Evolutionary conservation across 495 filamentous ascomycete species (phyloP).

Genomic region (Pyrenula aspistea): DNA sequence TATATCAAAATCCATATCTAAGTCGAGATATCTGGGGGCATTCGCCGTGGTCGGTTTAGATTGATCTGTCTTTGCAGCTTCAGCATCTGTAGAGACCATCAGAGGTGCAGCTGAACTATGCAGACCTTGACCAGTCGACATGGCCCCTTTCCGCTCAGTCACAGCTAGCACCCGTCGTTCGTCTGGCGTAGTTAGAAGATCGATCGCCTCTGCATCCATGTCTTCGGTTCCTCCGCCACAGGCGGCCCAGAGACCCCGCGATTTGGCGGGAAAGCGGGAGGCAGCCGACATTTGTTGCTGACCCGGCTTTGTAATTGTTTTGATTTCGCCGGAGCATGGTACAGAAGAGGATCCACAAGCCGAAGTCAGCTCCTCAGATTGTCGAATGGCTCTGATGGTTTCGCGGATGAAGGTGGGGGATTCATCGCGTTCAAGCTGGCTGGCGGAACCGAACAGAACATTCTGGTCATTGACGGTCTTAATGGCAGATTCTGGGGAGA

Average conservation of each 20-base stretch:
- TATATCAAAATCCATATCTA: not conserved
- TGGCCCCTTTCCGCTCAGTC: too few species aligned
- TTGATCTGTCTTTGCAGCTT: not conserved
- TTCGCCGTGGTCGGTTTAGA: not conserved
- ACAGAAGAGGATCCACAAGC: not conserved
- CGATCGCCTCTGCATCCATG: not conserved
- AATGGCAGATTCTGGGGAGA: slow-evolving; percentile 63
- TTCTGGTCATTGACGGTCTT: slow-evolving; percentile 61
- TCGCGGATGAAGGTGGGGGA: slow-evolving; percentile 57
- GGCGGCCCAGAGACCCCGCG: slow-evolving; percentile 52
- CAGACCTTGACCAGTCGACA: not conserved
- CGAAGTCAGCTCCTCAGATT: slow-evolving; percentile 30
- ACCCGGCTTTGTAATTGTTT: not conserved
- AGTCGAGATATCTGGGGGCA: not conserved
- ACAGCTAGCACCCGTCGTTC: not conserved
- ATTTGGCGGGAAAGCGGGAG: slow-evolving; percentile 16
- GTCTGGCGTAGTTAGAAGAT: not conserved
- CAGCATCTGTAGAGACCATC: not conserved
- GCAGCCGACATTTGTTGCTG: slow-evolving; percentile 6
- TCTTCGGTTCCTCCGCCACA: slow-evolving; percentile 37
- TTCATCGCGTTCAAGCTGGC: slow-evolving; percentile 70
- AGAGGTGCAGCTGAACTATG: not conserved
- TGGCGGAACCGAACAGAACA: slow-evolving; percentile 85
- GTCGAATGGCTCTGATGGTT: slow-evolving; percentile 55
- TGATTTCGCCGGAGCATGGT: not conserved